Evolutionary conservation across 2,329 filamentous ascomycete genomes (phyloP).

Genomic region (Mollisia scopiformis): DNA sequence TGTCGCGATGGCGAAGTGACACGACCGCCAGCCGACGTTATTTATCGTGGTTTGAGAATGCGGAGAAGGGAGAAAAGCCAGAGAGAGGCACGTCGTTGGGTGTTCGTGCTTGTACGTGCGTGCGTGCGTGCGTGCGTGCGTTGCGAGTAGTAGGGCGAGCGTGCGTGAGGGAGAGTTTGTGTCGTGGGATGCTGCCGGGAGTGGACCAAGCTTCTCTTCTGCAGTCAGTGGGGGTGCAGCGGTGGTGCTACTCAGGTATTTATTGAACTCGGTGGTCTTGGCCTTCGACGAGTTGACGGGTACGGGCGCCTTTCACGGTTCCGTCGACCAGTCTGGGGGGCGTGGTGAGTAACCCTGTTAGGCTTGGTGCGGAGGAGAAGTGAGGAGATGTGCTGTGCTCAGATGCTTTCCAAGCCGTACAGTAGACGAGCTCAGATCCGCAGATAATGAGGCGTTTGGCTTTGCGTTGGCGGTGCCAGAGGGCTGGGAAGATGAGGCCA

Average conservation of each 20-base stretch:
- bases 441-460: no score
- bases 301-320: not conserved
- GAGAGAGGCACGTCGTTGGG: no score
- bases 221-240: constrained; percentile 1
- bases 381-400: no score
- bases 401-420: no score
- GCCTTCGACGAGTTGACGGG: not conserved
- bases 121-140: no score
- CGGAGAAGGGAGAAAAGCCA: constrained; percentile 8
- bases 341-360: not conserved
- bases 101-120: constrained; percentile 10
- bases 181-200: not conserved
- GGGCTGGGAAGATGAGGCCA: no score
- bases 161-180: not conserved
- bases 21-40: not conserved
- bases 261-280: no score
- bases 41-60: constrained; percentile 1
- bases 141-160: not conserved
- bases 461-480: no score
- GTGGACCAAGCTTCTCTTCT: constrained; percentile 2
- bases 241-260: not conserved
- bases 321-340: not conserved
- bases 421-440: no score
- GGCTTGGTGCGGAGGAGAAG: not conserved
- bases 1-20: constrained; percentile 1